Evolutionary conservation across 305 asterid species (phyloP), one percentile per base, ranked within the genome.

Genomic region (Fraxinus ornus): DNA sequence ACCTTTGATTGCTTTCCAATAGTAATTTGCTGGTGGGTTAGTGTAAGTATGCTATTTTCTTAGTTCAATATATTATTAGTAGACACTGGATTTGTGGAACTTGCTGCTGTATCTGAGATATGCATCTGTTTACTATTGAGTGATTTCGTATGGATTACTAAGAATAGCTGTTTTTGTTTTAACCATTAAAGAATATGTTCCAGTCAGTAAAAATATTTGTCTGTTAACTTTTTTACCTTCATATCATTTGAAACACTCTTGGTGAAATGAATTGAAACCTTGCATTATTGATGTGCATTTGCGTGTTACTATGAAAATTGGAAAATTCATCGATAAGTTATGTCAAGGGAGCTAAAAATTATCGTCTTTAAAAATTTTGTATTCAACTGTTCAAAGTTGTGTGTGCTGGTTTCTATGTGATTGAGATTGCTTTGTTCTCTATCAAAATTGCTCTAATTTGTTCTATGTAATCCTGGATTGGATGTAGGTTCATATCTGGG

Each of bases 21-120:
- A 49, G 52, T 70, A 9, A 41, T 49, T 41, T 44, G 10, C 68
- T 71, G 9, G 13, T 60, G 19, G 2, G 44, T 70, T 80, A 5
- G 87, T 78, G 80, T 37, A 37, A 81, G 85, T 83, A 15, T 83
- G 55, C 44, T 47, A 2, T 68, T 68, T 77, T 47, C 70, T 64
- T 41, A 41, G 35, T n/a, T 4, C 35, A 37, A 37, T 37, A 37
- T 26, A 26, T 26, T 37, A 7, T 7, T 37, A 37, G 44, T 37
- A 36, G 41, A 36, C 35, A 32, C 35, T 32, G 35, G 35, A 28
- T 28, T 28, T n/a, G 82, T 49, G 75, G 33, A 60, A 37, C 52
- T 15, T 41, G 21, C 60, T 1, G n/a, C 37, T 82, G 85, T 71
- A 80, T 84, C 62, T 37, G n/a, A 30, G 87, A 79, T 9, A 28